These are phyloP conservation scores for Phialocephala subalpina DNA, from an alignment of 2,329 filamentous ascomycete species.

Conservation along the genomic window DNA sequence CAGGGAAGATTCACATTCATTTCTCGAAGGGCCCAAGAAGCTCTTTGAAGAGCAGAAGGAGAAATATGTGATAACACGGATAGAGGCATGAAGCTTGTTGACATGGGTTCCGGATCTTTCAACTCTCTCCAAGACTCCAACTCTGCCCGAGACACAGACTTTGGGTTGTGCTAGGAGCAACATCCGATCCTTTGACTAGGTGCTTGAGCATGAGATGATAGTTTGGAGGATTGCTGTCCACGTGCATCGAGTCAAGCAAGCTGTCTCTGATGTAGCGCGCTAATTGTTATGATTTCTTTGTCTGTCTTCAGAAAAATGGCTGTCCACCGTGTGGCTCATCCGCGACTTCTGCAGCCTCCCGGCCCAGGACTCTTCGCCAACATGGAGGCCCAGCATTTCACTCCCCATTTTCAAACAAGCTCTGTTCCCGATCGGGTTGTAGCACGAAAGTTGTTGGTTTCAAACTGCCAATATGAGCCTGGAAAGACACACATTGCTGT, in stretches of 20 bases:
- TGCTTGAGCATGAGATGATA: slow-evolving; percentile 26
- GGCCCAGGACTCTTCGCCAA: slow-evolving; percentile 42
- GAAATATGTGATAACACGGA: slow-evolving; percentile 38
- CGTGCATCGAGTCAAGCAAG: slow-evolving; percentile 64
- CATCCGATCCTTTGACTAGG: slow-evolving; percentile 18
- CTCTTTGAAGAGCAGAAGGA: slow-evolving; percentile 37
- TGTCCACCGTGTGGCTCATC: slow-evolving; percentile 42
- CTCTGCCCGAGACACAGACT: slow-evolving; percentile 20
- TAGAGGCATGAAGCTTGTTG: slow-evolving; percentile 36
- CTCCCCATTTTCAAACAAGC: slow-evolving; percentile 44
- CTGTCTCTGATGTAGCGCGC: slow-evolving; percentile 34
- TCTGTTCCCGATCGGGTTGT: slow-evolving; percentile 41
- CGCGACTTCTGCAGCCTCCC: slow-evolving; percentile 58
- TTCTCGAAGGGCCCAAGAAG: slow-evolving; percentile 53
- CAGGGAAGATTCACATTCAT: slow-evolving; percentile 40
- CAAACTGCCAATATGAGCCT: slow-evolving; percentile 42
- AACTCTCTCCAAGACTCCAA: slow-evolving; percentile 11
- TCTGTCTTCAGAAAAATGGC: slow-evolving; percentile 48
- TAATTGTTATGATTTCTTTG: slow-evolving; percentile 51
- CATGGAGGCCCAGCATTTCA: slow-evolving; percentile 38
- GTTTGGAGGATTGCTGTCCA: slow-evolving; percentile 47
- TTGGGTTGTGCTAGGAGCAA: slow-evolving; percentile 15
- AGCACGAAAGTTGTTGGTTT: slow-evolving; percentile 41
- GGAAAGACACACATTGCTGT: slow-evolving; percentile 36
- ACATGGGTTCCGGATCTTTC: slow-evolving; percentile 26